Conservation (phyloP, 1,139 yeast genomes). For the Magnusiomyces paraingens region DNA sequence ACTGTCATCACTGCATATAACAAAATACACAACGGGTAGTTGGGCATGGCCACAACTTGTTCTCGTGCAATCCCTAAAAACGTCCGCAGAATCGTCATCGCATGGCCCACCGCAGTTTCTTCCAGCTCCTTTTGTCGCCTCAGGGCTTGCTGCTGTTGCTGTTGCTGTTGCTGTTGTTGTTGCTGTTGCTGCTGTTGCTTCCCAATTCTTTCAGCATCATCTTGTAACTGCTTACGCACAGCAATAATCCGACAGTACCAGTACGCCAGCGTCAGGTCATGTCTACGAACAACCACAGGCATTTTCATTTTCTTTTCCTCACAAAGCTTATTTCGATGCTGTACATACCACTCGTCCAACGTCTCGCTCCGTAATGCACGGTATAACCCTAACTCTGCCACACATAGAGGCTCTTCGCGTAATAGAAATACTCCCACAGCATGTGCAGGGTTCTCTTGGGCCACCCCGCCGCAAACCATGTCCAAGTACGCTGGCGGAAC, state of each 20-base stretch:
- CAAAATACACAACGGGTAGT: conserved; percentile 42
- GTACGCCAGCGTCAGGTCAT: background rate
- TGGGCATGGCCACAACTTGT: conserved; percentile 46
- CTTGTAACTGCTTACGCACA: background rate
- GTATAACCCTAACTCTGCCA: background rate
- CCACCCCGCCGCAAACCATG: background rate
- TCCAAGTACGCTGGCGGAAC: background rate
- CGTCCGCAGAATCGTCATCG: background rate
- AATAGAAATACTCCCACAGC: background rate
- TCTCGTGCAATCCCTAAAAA: conserved; percentile 39
- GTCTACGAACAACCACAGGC: background rate
- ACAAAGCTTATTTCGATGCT: background rate
- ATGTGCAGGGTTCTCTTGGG: background rate
- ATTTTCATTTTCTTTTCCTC: background rate
- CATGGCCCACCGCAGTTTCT: background rate
- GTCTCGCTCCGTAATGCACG: background rate
- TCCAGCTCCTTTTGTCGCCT: background rate
- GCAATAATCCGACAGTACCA: background rate
- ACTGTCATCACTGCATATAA: conserved; percentile 47
- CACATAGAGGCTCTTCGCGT: background rate
- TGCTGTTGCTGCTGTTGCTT: background rate
- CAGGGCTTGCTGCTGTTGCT: background rate
- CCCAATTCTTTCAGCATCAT: background rate
- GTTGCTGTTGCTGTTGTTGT: background rate
- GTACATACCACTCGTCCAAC: background rate